Base-by-base conservation (phyloP, 2,329 filamentous ascomycete species). In the Alternaria brassicicola region DNA sequence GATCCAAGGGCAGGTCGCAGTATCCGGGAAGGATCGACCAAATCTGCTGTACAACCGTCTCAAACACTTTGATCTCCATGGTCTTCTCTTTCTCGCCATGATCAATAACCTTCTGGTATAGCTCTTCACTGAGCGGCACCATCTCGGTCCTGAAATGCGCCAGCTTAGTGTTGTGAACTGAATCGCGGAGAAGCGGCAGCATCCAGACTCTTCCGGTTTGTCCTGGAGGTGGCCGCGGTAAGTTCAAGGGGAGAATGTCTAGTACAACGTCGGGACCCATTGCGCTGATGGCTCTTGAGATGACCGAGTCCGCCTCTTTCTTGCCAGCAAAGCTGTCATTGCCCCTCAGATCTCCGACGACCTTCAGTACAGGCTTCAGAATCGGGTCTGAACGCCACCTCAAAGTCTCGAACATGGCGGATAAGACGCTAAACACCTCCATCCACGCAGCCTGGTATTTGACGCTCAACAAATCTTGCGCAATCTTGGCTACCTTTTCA, bases 41-140 rank as follows among this genome's bases (percentile, higher is more conserved):
- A 39, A 94, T 93, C 74, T 99, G 95, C 67, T 96, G 90, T 8
- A 99, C 92, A 4, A 99, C 83, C 0, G 95, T 98, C 79, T 99
- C 94, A 75, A 95, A 99, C 58, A 99, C 96, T 83, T 99, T 99
- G 73, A 95, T 86, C 76, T 98, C 93, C 85, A 97, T 93, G 0
- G 92, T 95, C 83, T 97, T 97, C 73, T 94, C 91, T 13, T 87
- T 88, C 21, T 86, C 82, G 13, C 90, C 91, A 69, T 96, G 90
- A 61, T 96, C 89, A 45, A 97, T 81, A 5, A 98, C 91, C 65
- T 86, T 88, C 75, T 98, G 92, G 76, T 94, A 97, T 83, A 99
- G 91, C 48, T 86, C 80, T 75, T 97, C 91, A 74, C 94, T 98
- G 23, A 99, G 82, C 15, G 95, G 93, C 6, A 97, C 88, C 77